Percentiles rank a stretch among this genome's conserved stretches.
Evolutionary conservation across 768 basidiomycete species (phyloP).

Genomic region (Paxillus involutus): DNA sequence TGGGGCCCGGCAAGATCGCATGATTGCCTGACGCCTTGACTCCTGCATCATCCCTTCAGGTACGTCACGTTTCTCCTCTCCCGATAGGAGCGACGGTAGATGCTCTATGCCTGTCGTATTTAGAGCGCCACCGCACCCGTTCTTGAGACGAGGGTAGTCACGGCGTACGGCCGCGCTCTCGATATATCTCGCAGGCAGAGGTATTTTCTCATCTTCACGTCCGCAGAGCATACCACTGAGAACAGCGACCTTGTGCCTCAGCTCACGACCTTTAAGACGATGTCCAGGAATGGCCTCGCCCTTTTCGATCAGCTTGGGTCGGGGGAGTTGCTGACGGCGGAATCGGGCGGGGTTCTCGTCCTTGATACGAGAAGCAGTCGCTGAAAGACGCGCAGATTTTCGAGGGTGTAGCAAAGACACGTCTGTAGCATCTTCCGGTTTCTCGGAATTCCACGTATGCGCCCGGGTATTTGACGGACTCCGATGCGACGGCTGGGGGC

Average conservation of each 20-base stretch:
- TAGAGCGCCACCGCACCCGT: slow-evolving; percentile 19
- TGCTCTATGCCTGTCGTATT: slow-evolving; percentile 9
- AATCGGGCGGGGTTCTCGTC: slow-evolving; percentile 11
- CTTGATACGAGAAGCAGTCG: background rate
- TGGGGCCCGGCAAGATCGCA: slow-evolving; percentile 20
- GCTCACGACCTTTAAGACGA: slow-evolving; percentile 9
- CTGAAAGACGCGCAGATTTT: background rate
- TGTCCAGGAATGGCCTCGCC: slow-evolving; percentile 1
- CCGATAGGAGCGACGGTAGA: slow-evolving; percentile 7
- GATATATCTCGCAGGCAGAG: slow-evolving; percentile 21
- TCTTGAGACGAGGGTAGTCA: slow-evolving; percentile 27
- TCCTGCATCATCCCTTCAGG: slow-evolving; percentile 15
- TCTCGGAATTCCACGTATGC: slow-evolving; percentile 11
- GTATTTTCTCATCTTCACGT: slow-evolving; percentile 21
- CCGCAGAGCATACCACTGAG: slow-evolving; percentile 1
- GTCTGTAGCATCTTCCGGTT: background rate
- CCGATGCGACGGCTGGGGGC: background rate
- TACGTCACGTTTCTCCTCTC: background rate
- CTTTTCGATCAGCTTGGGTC: background rate
- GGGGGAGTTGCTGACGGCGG: background rate
- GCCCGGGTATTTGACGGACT: background rate
- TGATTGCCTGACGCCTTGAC: slow-evolving; percentile 27
- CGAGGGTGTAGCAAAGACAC: background rate
- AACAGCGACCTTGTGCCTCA: background rate
- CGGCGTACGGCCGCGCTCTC: slow-evolving; percentile 27